Base-by-base conservation (phyloP, 495 filamentous ascomycete genomes). In the Evernia prunastri region DNA sequence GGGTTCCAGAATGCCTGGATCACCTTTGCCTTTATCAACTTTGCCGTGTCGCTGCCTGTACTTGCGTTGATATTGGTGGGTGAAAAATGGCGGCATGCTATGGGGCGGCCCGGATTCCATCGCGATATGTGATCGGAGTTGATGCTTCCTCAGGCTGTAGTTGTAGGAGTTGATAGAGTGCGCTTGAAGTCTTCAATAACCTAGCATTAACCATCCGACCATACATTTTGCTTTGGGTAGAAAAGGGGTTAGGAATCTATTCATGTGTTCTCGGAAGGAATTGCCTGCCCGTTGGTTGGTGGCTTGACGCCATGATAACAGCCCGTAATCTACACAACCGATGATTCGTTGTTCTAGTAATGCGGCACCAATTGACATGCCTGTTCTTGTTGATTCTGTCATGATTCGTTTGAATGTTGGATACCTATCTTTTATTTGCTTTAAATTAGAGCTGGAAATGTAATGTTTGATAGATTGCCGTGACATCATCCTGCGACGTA, bases 1-100 rank as follows among this genome's bases (percentile, higher is more conserved):
- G 69, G 65, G 23, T 63, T 66, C 31, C 58, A 64, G 23, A 56
- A 64, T 29, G 69, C 69, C 3, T 72, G 69, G 69, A 60, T 66
- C 25, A 56, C 51, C 4, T 68, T 71, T 36, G 70, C 70, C 17
- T 60, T 65, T 40, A 42, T 66, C 43, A 57, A 61, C 20, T 59
- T 66, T 25, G 66, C 59, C 1, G 43, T 54, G 9, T 66, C 43
- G 11, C 31, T 66, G 35, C 66, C 66, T 3, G 36, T 68, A 43
- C 56, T 68, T n/a, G 36, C 60, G n/a, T 40, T 68, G 57, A 49
- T 65, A 0, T 7, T 61, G 2, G 45, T 61, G 40, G 63, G 63
- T 15, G 33, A 65, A 42, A 57, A 59, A 23, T 65, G 63, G 63
- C 37, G 63, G 63, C 25, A 61, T 20, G 27, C 27, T 20, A 29